Evolutionary conservation across 495 filamentous ascomycete genomes (phyloP), one percentile per base, ranked within the genome.

Genomic region (Talaromyces stipitatus): DNA sequence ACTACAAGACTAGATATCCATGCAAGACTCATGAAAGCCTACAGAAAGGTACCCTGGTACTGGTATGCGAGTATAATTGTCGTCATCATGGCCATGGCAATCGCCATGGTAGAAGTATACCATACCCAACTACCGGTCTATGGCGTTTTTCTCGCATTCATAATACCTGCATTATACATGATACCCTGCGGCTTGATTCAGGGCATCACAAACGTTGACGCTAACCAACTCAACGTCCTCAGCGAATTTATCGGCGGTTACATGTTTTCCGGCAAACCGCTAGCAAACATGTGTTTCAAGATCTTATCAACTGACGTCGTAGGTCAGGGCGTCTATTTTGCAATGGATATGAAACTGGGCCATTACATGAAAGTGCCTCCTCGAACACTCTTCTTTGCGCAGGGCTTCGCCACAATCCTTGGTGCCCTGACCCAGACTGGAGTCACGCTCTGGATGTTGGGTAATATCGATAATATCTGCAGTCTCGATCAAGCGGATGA

Each of bases 131-230:
- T 92, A 2, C 89, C 89, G 0, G 90, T 89, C 78, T 92, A 91
- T 62, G 90, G 89, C 4, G 72, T 94, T 6, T 76, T 94, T 4
- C 75, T 94, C 5, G 88, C 87, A 2, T 73, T 94, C 9, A 77
- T 76, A 32, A 90, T 92, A 45, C 88, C 87, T 48, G 79, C 81
- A 6, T 63, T 89, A 6, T 81, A 91, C 45, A 92, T 92, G 72
- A 84, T 92, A 45, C 90, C 90, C 22, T 90, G 89, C 63, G 89
- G 89, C 54, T 92, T 92, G 47, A 83, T 92, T 51, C 90, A 90
- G 81, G 90, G 88, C 2, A 90, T 92, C 59, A 91, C 90, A 18
- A 92, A 94, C 66, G 88, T 91, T 54, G 85, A 91, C 62, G 85
- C 80, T 58, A 86, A 82, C 64, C 60, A 71, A 63, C 50, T 78